Percentiles rank a stretch among this genome's conserved stretches.
These are phyloP conservation scores for Entamoeba moshkovskii DNA, from an alignment of 208 protist genomes.

Conservation along the genomic window DNA sequence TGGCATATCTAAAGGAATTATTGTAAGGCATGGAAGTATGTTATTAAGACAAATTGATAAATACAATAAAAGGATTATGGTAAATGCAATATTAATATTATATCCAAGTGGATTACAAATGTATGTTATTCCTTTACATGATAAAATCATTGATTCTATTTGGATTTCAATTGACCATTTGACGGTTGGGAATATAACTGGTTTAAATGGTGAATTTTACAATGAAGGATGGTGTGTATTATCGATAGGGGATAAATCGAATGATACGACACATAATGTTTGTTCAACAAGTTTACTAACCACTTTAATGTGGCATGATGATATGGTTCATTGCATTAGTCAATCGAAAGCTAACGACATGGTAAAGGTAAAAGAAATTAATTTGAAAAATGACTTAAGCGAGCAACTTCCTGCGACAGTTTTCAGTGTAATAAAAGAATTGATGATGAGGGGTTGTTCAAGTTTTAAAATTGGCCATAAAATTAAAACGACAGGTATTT, in stretches of 20 bases:
- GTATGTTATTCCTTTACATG: background rate
- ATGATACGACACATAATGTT: background rate
- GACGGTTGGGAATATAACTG: background rate
- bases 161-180: background rate
- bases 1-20: background rate
- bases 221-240: background rate
- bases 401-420: background rate
- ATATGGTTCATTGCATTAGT: background rate
- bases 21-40: background rate
- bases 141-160: background rate
- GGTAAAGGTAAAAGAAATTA: background rate
- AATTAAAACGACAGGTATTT: background rate
- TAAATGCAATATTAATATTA: background rate
- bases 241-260: background rate
- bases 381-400: background rate
- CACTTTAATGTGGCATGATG: background rate
- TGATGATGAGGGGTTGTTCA: background rate
- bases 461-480: background rate
- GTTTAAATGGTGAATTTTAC: background rate
- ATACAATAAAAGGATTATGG: background rate
- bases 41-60: background rate
- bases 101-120: background rate
- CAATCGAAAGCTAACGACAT: too few species aligned
- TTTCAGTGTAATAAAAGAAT: background rate
- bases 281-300: background rate